phyloP scores from a whole-genome alignment of 331 rosid genomes.

The Quercus tomentella region DNA sequence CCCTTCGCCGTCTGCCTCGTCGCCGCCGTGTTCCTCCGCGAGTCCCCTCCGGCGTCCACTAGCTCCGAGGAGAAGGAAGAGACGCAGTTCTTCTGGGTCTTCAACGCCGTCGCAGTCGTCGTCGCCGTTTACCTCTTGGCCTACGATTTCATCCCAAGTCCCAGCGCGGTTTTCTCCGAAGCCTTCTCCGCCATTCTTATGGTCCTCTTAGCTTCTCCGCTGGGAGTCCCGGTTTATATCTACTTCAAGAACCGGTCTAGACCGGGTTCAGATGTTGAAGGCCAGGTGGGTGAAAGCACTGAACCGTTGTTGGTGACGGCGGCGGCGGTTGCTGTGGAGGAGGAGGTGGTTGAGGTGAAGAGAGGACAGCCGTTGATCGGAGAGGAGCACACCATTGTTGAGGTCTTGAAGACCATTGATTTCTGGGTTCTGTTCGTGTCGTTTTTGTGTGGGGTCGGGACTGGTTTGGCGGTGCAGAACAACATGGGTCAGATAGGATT shows the following conservation, averaged over 20 bases:
- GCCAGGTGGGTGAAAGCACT: not conserved
- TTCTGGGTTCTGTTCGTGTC: constrained; percentile 89
- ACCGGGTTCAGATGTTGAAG: constrained; percentile 35
- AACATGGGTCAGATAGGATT: constrained; percentile 88
- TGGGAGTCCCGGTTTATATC: constrained; percentile 47
- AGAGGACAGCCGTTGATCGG: constrained; percentile 48
- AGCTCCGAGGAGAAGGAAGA: constrained; percentile 49
- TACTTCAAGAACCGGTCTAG: constrained; percentile 19
- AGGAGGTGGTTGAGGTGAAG: not conserved
- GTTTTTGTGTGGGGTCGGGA: constrained; percentile 76
- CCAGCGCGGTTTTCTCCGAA: constrained; percentile 31
- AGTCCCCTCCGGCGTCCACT: constrained; percentile 36
- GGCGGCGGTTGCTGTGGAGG: not conserved
- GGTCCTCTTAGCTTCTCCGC: constrained; percentile 61
- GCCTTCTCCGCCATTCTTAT: constrained; percentile 42
- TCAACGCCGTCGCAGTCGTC: constrained; percentile 60
- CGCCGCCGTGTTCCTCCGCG: constrained; percentile 82
- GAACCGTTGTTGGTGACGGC: constrained; percentile 41
- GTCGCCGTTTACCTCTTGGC: constrained; percentile 59
- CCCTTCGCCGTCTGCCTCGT: constrained; percentile 69
- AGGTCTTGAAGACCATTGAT: constrained; percentile 58
- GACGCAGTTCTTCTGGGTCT: constrained; percentile 47
- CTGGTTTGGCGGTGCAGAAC: constrained; percentile 77
- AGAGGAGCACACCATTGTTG: constrained; percentile 77
- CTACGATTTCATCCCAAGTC: constrained; percentile 51